Percentiles rank a stretch among this genome's conserved stretches.
phyloP scores from a whole-genome alignment of 1,139 yeast genomes.

The Geotrichum restrictum region DNA sequence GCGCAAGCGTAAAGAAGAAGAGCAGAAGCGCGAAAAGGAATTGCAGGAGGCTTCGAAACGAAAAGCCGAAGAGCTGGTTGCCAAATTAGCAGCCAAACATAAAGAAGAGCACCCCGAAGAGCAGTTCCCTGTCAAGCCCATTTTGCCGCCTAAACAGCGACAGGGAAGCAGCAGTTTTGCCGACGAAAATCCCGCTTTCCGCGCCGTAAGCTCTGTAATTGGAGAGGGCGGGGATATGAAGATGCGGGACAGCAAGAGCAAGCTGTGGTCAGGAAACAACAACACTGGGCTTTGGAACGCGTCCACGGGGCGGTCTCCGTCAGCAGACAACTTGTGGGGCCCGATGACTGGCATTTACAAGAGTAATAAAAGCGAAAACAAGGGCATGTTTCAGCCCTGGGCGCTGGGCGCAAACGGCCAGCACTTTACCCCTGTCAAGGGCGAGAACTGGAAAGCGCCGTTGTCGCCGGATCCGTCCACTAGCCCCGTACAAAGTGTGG shows the following conservation, averaged over 20 bases:
- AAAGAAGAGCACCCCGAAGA: conserved; percentile 2
- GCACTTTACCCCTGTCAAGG: background rate
- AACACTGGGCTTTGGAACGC: background rate
- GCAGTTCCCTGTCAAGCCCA: background rate
- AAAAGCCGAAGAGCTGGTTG: conserved; percentile 30
- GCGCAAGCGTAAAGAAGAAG: conserved; percentile 34
- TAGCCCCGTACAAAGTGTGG: background rate
- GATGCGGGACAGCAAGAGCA: background rate
- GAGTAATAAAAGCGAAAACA: background rate
- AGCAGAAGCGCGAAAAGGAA: conserved; percentile 33
- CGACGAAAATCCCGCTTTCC: conserved; percentile 6
- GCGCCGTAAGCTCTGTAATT: conserved; percentile 5
- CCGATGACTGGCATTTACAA: background rate
- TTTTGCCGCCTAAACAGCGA: too few relatives aligned
- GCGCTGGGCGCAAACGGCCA: background rate
- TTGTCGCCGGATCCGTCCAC: background rate
- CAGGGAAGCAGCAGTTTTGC: background rate
- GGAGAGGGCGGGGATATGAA: conserved; percentile 1
- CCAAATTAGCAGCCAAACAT: conserved; percentile 14
- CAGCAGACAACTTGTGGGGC: conserved; percentile 1
- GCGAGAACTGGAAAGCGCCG: background rate
- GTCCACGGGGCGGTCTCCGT: background rate
- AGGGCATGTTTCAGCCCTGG: background rate
- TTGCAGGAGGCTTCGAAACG: conserved; percentile 32
- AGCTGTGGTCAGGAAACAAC: background rate